Base-by-base conservation (phyloP, 2,329 filamentous ascomycete species). In the Arachnopeziza araneosa region DNA sequence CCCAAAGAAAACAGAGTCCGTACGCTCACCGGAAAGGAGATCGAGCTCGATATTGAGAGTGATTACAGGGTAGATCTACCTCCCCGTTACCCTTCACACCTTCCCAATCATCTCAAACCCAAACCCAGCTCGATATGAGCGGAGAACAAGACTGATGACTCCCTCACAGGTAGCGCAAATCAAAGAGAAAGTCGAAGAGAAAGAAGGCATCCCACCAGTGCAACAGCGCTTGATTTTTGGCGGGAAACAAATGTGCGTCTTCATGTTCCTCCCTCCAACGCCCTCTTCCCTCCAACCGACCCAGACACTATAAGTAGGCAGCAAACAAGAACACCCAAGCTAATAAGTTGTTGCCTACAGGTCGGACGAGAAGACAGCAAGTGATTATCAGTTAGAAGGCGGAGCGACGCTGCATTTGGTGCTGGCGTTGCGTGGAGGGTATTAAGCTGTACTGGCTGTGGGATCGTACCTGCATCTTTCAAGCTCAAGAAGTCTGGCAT, bases 131-230 rank as follows among this genome's bases (percentile, higher is more conserved):
- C 2, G n/a, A 57, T 24, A 50, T 44, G n/a, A 26, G 24, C n/a
- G 12, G 2, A 36, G 12, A 14, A 14, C 12, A 44, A 44, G 36
- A 14, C 12, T 44, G 36, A 21, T 52, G 36, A 21, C 52, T 50
- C 44, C 26, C 24, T 53, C 61, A 17, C 32, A 96, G 92, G 90
- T 98, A 69, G 88, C 89, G 50, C 87, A 93, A 75, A 98, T 99
- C 82, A 99, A 99, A 83, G 95, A 98, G 78, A 93, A 93, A 71
- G 95, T 99, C 59, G 95, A 99, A 77, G 95, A 99, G 80, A 98
- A 98, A 79, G 95, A 98, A 75, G 95, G 95, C 60, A 99, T 99
- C 70, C 93, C 95, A 51, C 95, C 95, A 0, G 92, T 95, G 21
- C 95, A 99, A 78, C 95, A 99, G 78, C 88, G 95, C 61, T 80